Base-by-base conservation (phyloP, 2,329 filamentous ascomycete genomes). In the Rhinocladiella mackenziei region DNA sequence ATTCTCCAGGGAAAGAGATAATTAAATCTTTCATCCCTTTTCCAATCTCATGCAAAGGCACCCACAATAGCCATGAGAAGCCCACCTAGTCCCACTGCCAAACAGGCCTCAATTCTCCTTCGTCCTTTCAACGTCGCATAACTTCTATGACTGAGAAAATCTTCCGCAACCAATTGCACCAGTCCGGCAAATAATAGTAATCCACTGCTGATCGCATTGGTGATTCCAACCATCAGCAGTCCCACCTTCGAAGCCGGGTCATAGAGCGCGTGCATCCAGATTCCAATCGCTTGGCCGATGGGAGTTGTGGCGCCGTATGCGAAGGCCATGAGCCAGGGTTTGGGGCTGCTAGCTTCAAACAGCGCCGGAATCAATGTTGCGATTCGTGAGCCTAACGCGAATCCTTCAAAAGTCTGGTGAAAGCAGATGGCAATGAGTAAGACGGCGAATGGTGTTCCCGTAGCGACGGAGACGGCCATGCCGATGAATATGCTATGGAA, bases 401-500 rank as follows among this genome's bases (percentile, higher is more conserved):
- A 80, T 2, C 88, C 88, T 67, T 94, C 88, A 54, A 94, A 94
- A 1, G 85, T 88, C 67, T 94, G 85, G 60, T 92, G 86, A 65
- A 91, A 89, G 53, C 78, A 80, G 51, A 92, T 89, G 37, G 86
- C 86, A 20, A 89, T 73, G 0, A 92, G 71, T 52, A 92, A 85
- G 9, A 91, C 84, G 30, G 87, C 71, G 60, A 92, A 92, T 1
- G 84, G 80, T 0, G 85, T 83, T 0, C 86, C 86, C 0, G 84
- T 88, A 0, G 86, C 82, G 1, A 92, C 86, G 1, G 84, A 88
- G 20, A 92, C 74, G 3, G 86, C 85, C 84, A 91, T 89, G 50
- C 86, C 86, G 56, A 92, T 91, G 59, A 92, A 92, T 41, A 92
- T 74, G 59, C 81, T 86, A 68, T 92, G 86, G 61, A 91, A 91